Evolutionary conservation across 1,284 basidiomycete genomes (phyloP), one percentile per base, ranked within the genome.

Genomic region (Cerrena zonata): DNA sequence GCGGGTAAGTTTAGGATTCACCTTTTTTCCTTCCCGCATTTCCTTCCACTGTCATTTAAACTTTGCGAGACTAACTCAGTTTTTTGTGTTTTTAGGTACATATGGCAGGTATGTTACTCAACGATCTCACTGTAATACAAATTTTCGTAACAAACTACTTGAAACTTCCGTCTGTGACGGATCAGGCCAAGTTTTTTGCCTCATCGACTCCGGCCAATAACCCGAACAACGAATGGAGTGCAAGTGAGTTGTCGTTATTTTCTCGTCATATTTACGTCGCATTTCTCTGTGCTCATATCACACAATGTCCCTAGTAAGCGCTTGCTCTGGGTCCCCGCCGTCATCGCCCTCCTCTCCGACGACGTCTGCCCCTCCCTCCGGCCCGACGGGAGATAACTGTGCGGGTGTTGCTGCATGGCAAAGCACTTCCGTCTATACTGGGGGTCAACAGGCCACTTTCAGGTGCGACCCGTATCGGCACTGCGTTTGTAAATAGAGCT

Each of bases 111-210:
- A 53, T 42, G 65, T 60, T 36, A 27, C 37, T 21, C 15, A 5
- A 39, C 55, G 38, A 13, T 40, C 18, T 49, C 36, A 10, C 39
- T 39, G 36, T n/a, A 42, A 38, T 22, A 22, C 36, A n/a, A 23
- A 37, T 39, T 13, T 10, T 45, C 19, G 22, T 18, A n/a, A n/a
- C 30, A 7, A 15, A 34, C 30, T 22, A 24, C 22, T 25, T 23
- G 23, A 18, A 24, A 34, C 30, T 34, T 23, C 24, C 24, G 19
- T 42, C 19, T 11, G 19, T 45, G 23, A 26, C 21, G 11, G 38
- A 42, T 40, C 51, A 84, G 79, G 79, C 82, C 10, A 83, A 83
- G 59, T 84, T 74, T 69, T 84, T 66, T 58, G 71, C 84, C 12
- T 69, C 72, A 5, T 62, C 69, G 18, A 68, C 71, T n/a, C 83